These are phyloP conservation scores for Termitomyces sp. DNA, from an alignment of 768 basidiomycete genomes.

Conservation along the genomic window DNA sequence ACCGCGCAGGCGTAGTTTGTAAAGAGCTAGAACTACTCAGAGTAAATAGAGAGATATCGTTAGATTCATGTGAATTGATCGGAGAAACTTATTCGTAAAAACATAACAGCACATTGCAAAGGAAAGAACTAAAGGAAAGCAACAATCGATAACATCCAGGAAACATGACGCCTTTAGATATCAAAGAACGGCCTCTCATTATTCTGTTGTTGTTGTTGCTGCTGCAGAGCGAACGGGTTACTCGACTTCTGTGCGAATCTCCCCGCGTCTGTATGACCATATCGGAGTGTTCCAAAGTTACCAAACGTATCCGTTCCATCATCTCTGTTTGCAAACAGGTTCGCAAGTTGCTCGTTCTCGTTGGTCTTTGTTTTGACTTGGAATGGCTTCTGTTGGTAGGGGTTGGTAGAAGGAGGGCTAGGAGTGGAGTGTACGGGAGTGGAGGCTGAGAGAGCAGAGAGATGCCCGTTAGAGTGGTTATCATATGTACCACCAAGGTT, in stretches of 20 bases:
- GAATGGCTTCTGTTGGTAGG: slow-evolving; percentile 22
- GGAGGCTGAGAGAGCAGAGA: slow-evolving; percentile 33
- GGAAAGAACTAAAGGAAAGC: not conserved
- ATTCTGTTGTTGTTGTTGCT: slow-evolving; percentile 46
- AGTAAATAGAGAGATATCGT: not conserved
- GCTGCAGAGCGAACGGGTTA: slow-evolving; percentile 65
- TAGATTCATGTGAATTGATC: not conserved
- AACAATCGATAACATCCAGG: not conserved
- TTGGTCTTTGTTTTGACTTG: slow-evolving; percentile 37
- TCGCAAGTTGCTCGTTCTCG: slow-evolving; percentile 76
- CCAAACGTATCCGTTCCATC: slow-evolving; percentile 96
- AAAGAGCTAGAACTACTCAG: not conserved
- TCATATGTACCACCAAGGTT: slow-evolving; percentile 68
- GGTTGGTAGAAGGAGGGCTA: slow-evolving; percentile 18
- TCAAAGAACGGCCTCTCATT: slow-evolving; percentile 79
- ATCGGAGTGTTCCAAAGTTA: slow-evolving; percentile 76
- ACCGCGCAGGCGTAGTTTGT: not conserved
- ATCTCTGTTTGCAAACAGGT: slow-evolving; percentile 81
- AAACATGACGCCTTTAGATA: slow-evolving; percentile 32
- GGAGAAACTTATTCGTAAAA: not conserved
- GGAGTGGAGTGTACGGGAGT: slow-evolving; percentile 23
- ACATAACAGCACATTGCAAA: not conserved
- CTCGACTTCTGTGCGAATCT: slow-evolving; percentile 43
- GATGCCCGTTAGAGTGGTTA: slow-evolving; percentile 40
- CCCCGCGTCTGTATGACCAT: slow-evolving; percentile 55